Base-by-base conservation (phyloP, 441 rosid genomes). In the Eutrema salsugineum region DNA sequence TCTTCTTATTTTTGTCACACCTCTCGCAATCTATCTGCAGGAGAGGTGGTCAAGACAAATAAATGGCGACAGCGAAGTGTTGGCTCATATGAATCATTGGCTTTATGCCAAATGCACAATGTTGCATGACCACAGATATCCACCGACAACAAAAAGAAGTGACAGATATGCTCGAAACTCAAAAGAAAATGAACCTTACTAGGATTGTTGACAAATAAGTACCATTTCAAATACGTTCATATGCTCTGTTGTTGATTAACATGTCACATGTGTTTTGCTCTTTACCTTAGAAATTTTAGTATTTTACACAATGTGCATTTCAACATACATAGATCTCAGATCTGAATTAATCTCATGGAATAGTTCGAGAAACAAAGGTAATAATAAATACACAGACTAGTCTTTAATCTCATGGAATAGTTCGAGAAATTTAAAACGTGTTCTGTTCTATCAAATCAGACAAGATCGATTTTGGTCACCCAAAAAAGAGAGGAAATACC, bases 241-340 rank as follows among this genome's bases (percentile, higher is more conserved):
- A 54, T 4, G 38, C 20, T 54, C 39, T 30, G 59, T 54, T 14
- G 19, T 35, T 27, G 57, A 28, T 11, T 35, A 35, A 35, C 39
- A 35, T 35, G 39, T 35, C 9, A 35, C 39, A 35, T 35, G 39
- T 8, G 39, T 8, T 35, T 35, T 35, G 4, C 39, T 35, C 4
- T 35, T 35, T 35, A 2, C 11, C 11, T 35, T 35, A 35, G 39
- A 8, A 35, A 35, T 35, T 8, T 35, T 8, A 8, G 11, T 35
- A 35, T 8, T 35, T 9, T 35, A 35, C 83, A 80, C 92, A 87
- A 65, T 82, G 80, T 35, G 85, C 88, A 69, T 87, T 83, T 32
- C 89, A 85, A 59, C 81, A 66, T 28, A 86, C 82, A 40, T 86
- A 88, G 73, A 84, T 90, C 85, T 85, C 85, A 88, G 73, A 84